Percentiles rank a stretch among this genome's conserved stretches.
Conservation (phyloP, 257 asterid genomes). For the Ophiorrhiza pumila region DNA sequence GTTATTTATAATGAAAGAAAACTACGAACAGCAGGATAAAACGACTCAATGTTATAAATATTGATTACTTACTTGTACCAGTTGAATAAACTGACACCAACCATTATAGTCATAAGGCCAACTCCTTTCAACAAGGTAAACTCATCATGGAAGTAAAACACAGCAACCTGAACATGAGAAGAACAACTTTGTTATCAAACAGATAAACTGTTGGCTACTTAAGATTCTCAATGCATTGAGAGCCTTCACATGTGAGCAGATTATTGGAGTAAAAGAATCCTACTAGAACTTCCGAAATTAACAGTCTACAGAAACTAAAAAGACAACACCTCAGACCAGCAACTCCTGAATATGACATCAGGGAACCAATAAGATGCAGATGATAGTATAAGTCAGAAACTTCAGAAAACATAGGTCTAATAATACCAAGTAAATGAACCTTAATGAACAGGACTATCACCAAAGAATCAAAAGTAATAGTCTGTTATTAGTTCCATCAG, state of each 20-base stretch:
- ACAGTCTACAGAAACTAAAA: background rate
- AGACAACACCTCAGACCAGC: background rate
- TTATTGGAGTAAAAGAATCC: background rate
- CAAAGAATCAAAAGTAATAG: background rate
- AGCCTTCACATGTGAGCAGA: background rate
- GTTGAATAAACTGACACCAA: conserved; percentile 90
- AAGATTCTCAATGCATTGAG: background rate
- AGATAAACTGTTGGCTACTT: background rate
- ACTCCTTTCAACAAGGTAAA: conserved; percentile 85
- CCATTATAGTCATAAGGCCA: conserved; percentile 76
- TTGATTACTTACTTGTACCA: conserved; percentile 94
- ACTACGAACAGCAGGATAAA: background rate
- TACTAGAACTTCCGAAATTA: background rate
- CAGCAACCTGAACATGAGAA: conserved; percentile 71
- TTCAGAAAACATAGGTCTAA: background rate
- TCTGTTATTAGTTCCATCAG: background rate
- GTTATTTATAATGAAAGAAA: background rate
- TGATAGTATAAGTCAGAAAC: background rate
- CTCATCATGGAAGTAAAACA: conserved; percentile 85
- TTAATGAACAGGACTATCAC: background rate
- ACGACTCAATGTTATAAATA: conserved; percentile 11
- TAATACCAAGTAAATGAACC: background rate
- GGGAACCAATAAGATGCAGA: background rate
- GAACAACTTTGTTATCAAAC: conserved; percentile 11
- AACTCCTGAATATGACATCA: background rate